Percentiles rank a stretch among this genome's conserved stretches.
These are phyloP conservation scores for Poa pratensis DNA, from an alignment of 176 grass and related monocot genomes.

Conservation along the genomic window DNA sequence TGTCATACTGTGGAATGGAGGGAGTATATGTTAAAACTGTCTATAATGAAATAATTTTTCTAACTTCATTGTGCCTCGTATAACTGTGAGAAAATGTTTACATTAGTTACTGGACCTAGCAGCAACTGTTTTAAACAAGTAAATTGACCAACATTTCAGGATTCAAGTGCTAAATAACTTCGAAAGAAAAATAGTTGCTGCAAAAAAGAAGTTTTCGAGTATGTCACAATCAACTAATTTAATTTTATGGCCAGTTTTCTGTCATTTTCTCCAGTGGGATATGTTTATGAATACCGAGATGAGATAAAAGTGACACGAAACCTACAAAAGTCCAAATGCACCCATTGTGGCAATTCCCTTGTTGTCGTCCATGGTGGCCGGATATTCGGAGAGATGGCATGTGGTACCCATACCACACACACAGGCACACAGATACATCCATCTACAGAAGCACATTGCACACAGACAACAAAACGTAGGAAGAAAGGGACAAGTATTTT, in stretches of 20 bases:
- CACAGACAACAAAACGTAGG: background rate
- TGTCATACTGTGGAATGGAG: too few species aligned
- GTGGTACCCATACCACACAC: background rate
- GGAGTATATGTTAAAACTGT: too few species aligned
- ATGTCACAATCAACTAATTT: conserved; percentile 28
- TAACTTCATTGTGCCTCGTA: too few species aligned
- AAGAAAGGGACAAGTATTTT: background rate
- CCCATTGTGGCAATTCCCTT: background rate
- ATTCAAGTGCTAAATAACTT: background rate
- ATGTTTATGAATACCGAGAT: conserved; percentile 7
- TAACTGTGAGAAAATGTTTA: background rate
- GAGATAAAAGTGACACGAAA: conserved; percentile 26
- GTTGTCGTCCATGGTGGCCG: conserved; percentile 13
- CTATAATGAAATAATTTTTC: too few species aligned
- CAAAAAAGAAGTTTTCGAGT: background rate
- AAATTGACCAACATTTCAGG: background rate
- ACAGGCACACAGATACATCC: background rate
- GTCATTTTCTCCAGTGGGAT: background rate
- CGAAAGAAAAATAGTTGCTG: background rate
- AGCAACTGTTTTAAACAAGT: background rate
- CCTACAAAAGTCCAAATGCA: conserved; percentile 1
- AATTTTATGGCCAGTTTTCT: conserved; percentile 10
- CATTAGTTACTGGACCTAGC: background rate
- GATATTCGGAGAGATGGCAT: conserved; percentile 11
- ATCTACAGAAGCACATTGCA: background rate